Percentiles rank a stretch among this genome's conserved stretches.
Conservation (phyloP, 1,284 basidiomycete species). For the Naganishia albida region DNA sequence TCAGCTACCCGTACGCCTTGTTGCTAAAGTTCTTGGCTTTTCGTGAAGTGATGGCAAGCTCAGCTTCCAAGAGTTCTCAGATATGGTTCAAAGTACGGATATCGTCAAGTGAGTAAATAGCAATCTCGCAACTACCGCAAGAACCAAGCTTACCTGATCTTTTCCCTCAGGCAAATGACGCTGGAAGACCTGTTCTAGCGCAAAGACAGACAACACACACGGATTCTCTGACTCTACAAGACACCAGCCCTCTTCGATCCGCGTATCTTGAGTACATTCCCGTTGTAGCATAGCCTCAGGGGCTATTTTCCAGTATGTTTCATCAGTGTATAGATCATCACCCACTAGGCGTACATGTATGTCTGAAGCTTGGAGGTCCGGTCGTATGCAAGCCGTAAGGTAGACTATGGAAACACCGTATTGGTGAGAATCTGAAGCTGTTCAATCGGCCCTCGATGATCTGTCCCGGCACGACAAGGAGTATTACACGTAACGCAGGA, state of each 20-base stretch:
- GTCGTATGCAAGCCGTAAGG: too few species aligned
- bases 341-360: background rate
- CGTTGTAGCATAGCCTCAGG: constrained; percentile 23
- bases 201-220: background rate
- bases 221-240: background rate
- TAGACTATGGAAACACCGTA: too few species aligned
- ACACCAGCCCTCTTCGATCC: background rate
- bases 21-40: background rate
- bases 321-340: constrained; percentile 2
- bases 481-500: too few species aligned
- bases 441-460: too few species aligned
- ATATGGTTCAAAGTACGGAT: constrained; percentile 93
- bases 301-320: too few species aligned
- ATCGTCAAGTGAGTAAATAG: constrained; percentile 47
- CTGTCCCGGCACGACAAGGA: too few species aligned
- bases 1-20: background rate
- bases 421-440: too few species aligned
- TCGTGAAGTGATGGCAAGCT: constrained; percentile 79
- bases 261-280: background rate
- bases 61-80: constrained; percentile 93
- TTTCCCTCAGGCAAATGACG: constrained; percentile 88
- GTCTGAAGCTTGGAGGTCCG: background rate
- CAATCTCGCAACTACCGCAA: background rate
- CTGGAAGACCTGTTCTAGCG: constrained; percentile 81
- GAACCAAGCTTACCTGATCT: constrained; percentile 1